Base-by-base conservation (phyloP, 345 rosid genomes). In the rapeseed (Brassica napus) region DNA sequence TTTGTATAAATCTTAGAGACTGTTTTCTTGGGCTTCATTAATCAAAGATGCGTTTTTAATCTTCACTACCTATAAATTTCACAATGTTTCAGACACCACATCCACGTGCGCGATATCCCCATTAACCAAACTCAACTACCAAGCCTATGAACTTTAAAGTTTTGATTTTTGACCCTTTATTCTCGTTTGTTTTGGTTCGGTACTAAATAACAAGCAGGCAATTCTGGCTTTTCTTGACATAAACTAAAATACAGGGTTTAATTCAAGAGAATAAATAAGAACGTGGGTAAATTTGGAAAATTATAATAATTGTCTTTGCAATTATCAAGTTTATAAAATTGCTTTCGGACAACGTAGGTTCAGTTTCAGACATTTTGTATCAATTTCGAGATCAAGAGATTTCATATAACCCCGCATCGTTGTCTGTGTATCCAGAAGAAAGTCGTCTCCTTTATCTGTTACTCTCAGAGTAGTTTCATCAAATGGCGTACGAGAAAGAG, bases 401-500 rank as follows among this genome's bases (percentile, higher is more conserved):
- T 68, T 68, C 81, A 30, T 18, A 60, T 23, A 65, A 12, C 16
- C 74, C 16, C 74, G 76, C 42, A 61, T 80, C 60, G 74, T 75
- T 75, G 32, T 76, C 73, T 61, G 79, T 66, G 79, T 76, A 23
- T 54, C 69, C 55, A 31, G 75, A 61, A 67, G 39, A 6, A 62
- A 77, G 10, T 54, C 71, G 11, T 81, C 80, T 62, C 60, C 82
- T 74, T 72, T 81, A 1, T 8, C 64, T 31, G 66, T 76, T 23
- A 66, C 73, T 4, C 68, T 74, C 74, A 74, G 82, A 82, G 55
- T 78, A 58, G 32, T 78, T 28, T 85, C 89, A 44, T 79, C 87
- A 10, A 87, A 87, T 90, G 94, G 65, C 92, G 71, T 95, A 95
- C 79, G 90, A 83, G 34, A 89, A 88, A 83, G 96, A 90, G 83